Conservation (phyloP, 2,329 filamentous ascomycete species). For the Trichoderma brevicompactum region DNA sequence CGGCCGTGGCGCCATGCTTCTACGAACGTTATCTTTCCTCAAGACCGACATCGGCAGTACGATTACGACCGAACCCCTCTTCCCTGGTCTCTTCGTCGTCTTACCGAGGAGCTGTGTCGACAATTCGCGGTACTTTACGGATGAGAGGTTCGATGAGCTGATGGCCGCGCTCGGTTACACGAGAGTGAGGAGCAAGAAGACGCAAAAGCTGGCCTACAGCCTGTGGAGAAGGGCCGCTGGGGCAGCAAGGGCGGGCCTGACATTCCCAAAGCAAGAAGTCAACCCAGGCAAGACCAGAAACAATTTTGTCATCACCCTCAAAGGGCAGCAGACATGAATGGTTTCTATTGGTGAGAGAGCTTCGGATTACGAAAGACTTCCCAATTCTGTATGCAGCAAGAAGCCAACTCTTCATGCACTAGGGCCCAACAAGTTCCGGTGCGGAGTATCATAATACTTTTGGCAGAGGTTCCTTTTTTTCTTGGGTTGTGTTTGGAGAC, state of each 20-base stretch:
- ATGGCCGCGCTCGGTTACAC: conserved; percentile 78
- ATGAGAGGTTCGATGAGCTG: conserved; percentile 68
- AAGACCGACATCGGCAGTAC: conserved; percentile 37
- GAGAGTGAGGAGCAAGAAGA: conserved; percentile 69
- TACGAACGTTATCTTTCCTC: conserved; percentile 73
- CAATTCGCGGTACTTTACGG: conserved; percentile 89
- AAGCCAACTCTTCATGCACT: conserved; percentile 33
- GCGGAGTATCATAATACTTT: conserved; percentile 16
- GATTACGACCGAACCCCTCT: conserved; percentile 41
- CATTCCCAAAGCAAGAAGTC: conserved; percentile 70
- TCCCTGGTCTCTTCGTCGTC: conserved; percentile 84
- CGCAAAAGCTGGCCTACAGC: conserved; percentile 84
- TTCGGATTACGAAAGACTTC: not conserved
- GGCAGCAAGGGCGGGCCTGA: conserved; percentile 29
- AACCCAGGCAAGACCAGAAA: conserved; percentile 78
- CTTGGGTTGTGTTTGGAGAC: not conserved
- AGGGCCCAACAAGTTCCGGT: conserved; percentile 34
- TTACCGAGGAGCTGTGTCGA: conserved; percentile 84
- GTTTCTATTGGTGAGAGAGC: not conserved
- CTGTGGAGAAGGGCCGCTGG: conserved; percentile 68
- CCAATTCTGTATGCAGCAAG: not conserved
- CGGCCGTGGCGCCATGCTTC: conserved; percentile 82
- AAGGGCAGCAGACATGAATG: conserved; percentile 31
- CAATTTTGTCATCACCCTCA: conserved; percentile 84
- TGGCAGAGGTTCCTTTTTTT: not conserved